phyloP scores from a whole-genome alignment of 257 asterid genomes.

The Echium plantagineum region DNA sequence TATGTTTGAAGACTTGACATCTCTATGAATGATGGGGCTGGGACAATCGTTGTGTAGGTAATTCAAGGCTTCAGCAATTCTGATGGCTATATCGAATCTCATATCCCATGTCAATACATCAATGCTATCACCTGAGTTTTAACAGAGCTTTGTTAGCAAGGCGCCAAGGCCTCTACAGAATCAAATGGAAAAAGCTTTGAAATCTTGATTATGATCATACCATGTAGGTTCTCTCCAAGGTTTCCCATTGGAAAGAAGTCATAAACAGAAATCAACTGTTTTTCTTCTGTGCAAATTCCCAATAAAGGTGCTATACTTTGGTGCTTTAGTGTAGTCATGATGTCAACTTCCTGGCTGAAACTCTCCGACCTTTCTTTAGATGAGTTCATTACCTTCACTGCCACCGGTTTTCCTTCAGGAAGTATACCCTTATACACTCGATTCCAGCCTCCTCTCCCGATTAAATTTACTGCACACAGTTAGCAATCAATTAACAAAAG shows the following conservation, averaged over 20 bases:
- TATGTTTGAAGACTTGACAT: slow-evolving; percentile 89
- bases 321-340: slow-evolving; percentile 72
- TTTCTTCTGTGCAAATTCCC: slow-evolving; percentile 61
- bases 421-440: slow-evolving; percentile 68
- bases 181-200: neutral
- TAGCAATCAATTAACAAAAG: neutral
- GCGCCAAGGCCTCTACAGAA: neutral
- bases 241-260: slow-evolving; percentile 87
- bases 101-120: slow-evolving; percentile 60
- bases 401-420: slow-evolving; percentile 61
- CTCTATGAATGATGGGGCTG: slow-evolving; percentile 78
- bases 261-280: slow-evolving; percentile 66
- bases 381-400: slow-evolving; percentile 53
- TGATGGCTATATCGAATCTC: slow-evolving; percentile 70
- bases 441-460: slow-evolving; percentile 75
- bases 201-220: slow-evolving; percentile 22
- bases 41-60: slow-evolving; percentile 68
- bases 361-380: slow-evolving; percentile 56
- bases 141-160: neutral
- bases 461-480: slow-evolving; percentile 44
- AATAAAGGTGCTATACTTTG: slow-evolving; percentile 45
- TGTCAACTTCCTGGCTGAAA: slow-evolving; percentile 60
- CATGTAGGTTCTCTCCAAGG: slow-evolving; percentile 95
- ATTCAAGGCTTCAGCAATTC: slow-evolving; percentile 89
- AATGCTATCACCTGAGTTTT: slow-evolving; percentile 41